Conservation (phyloP, 2,329 filamentous ascomycete species). For the Lasiodiplodia sp. region DNA sequence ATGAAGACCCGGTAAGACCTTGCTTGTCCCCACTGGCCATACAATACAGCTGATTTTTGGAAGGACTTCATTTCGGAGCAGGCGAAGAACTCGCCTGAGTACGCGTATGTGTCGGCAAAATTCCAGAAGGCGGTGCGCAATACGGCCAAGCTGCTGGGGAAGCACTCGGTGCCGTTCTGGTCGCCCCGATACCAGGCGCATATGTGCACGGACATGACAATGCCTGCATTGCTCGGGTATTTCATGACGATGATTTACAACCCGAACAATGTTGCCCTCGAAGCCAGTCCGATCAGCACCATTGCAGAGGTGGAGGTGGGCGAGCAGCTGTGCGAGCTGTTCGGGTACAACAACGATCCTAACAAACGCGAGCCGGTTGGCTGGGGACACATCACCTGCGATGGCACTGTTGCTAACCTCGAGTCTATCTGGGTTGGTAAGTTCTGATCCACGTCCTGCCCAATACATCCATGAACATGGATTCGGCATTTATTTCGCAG, state of each 20-base stretch:
- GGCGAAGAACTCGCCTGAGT: conserved; percentile 45
- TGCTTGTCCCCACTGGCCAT: not conserved
- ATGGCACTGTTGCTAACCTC: conserved; percentile 56
- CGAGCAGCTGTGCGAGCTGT: conserved; percentile 54
- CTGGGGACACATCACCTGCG: conserved; percentile 58
- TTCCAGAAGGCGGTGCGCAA: conserved; percentile 47
- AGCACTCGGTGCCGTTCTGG: conserved; percentile 57
- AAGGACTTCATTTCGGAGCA: conserved; percentile 48
- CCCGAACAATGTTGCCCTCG: conserved; percentile 57
- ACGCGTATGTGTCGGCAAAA: conserved; percentile 43
- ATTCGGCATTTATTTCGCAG: not conserved
- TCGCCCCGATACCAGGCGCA: conserved; percentile 57
- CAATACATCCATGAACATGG: conserved; percentile 8
- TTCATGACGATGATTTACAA: conserved; percentile 61
- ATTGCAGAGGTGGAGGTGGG: conserved; percentile 55
- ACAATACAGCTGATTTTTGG: too few relatives aligned
- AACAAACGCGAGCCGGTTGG: conserved; percentile 36
- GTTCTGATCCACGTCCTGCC: not conserved
- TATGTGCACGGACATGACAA: conserved; percentile 54
- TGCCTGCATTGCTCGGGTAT: conserved; percentile 55
- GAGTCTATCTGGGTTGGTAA: conserved; percentile 54
- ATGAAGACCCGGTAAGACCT: conserved; percentile 41
- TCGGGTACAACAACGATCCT: conserved; percentile 51
- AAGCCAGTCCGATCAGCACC: conserved; percentile 56
- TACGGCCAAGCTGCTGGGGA: conserved; percentile 49